Percentiles rank a stretch among this genome's conserved stretches.
phyloP scores from a whole-genome alignment of 441 rosid genomes.

The Pelargonium cotyledonis region DNA sequence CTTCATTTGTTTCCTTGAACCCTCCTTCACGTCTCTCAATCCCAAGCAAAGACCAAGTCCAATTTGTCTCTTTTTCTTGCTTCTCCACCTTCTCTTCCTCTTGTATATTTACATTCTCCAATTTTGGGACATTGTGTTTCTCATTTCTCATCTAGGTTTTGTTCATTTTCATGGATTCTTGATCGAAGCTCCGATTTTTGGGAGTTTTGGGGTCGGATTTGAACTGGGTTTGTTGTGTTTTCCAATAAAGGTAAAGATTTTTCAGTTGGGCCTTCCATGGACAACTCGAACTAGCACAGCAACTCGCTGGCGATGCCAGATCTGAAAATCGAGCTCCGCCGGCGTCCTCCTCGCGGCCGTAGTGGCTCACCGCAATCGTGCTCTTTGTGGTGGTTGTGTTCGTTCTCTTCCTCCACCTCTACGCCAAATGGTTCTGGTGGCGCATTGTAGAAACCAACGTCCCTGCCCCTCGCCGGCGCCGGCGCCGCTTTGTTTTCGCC shows the following conservation, averaged over 20 bases:
- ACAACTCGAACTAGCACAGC: background rate
- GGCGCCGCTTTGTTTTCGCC: slow-evolving; percentile 32
- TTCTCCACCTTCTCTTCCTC: no score
- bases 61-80: background rate
- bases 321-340: no score
- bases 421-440: slow-evolving; percentile 76
- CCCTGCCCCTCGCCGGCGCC: slow-evolving; percentile 24
- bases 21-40: background rate
- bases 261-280: background rate
- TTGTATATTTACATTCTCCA: no score
- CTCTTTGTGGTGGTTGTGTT: slow-evolving; percentile 42
- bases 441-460: slow-evolving; percentile 38
- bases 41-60: background rate
- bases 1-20: no score
- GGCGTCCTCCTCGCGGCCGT: no score
- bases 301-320: no score
- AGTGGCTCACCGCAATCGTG: no score
- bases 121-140: background rate
- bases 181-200: no score
- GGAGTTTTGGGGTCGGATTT: no score
- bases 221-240: no score
- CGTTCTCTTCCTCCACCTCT: slow-evolving; percentile 51
- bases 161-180: background rate
- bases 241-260: background rate
- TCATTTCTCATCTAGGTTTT: background rate